Conservation (phyloP, 345 rosid genomes). For the Mangifera indica region DNA sequence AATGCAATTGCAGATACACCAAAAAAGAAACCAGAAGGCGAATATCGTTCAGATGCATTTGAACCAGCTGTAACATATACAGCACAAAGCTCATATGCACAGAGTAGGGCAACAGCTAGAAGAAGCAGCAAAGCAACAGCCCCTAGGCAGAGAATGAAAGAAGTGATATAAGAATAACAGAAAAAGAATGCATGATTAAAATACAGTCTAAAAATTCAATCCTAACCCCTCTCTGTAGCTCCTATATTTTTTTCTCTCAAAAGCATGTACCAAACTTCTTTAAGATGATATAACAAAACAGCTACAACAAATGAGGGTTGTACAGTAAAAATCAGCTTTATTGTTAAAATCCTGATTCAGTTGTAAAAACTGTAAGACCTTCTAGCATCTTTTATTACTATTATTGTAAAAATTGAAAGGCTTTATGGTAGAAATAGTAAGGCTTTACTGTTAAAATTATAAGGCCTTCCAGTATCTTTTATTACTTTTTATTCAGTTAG, state of each 20-base stretch:
- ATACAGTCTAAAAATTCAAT: conserved; percentile 2
- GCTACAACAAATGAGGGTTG: neutral
- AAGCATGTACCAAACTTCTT: neutral
- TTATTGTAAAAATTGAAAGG: too few species aligned
- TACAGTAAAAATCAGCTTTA: conserved; percentile 4
- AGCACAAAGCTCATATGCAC: conserved; percentile 97
- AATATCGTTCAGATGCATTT: conserved; percentile 83
- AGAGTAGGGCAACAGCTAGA: conserved; percentile 87
- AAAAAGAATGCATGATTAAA: neutral
- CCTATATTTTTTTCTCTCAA: neutral
- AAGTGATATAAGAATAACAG: conserved; percentile 25
- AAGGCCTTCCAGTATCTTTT: neutral
- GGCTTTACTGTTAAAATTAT: neutral
- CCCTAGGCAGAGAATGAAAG: conserved; percentile 46
- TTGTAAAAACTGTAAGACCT: conserved; percentile 6
- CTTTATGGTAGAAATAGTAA: too few species aligned
- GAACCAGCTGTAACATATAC: conserved; percentile 92
- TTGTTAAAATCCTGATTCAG: neutral
- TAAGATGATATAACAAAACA: neutral
- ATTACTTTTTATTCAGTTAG: neutral
- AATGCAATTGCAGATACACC: conserved; percentile 97
- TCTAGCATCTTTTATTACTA: neutral
- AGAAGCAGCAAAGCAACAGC: conserved; percentile 98
- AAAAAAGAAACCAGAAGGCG: conserved; percentile 98
- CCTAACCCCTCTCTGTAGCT: neutral